Percentiles rank a stretch among this genome's conserved stretches.
Conservation (phyloP, 805 yeast species). For the Kuraishia borneana region DNA sequence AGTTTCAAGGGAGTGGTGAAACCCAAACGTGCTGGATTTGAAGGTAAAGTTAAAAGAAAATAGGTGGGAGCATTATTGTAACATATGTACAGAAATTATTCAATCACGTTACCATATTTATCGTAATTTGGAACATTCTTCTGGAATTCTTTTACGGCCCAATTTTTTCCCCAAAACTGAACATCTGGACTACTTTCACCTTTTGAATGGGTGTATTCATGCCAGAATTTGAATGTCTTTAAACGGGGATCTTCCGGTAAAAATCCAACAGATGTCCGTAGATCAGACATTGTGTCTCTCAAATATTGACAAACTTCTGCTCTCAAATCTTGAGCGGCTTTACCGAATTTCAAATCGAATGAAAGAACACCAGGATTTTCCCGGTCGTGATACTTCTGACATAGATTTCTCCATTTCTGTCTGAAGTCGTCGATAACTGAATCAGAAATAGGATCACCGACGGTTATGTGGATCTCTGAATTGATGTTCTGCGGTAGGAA, state of each 20-base stretch:
- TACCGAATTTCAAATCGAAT: conserved; percentile 49
- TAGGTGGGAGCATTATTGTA: neutral
- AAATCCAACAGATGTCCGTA: conserved; percentile 30
- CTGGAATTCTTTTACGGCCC: conserved; percentile 73
- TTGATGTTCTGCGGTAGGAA: conserved; percentile 56
- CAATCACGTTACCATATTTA: conserved; percentile 17
- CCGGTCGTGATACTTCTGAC: conserved; percentile 40
- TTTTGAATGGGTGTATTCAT: conserved; percentile 45
- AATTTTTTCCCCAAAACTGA: conserved; percentile 64
- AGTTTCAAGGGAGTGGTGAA: conserved; percentile 47
- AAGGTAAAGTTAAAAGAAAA: conserved; percentile 36
- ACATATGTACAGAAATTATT: neutral
- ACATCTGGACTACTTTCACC: conserved; percentile 62
- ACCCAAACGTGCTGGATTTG: conserved; percentile 74
- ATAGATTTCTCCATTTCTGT: conserved; percentile 55
- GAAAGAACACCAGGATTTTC: conserved; percentile 47
- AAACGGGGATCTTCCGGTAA: conserved; percentile 63
- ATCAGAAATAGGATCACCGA: conserved; percentile 67
- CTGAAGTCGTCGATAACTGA: conserved; percentile 48
- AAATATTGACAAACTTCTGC: conserved; percentile 59
- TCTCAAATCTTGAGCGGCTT: conserved; percentile 55
- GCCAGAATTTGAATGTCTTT: conserved; percentile 67
- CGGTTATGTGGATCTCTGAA: conserved; percentile 51
- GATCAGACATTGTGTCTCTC: conserved; percentile 45
- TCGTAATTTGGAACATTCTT: conserved; percentile 20